Base-by-base conservation (phyloP, 2,329 filamentous ascomycete species). In the Cordyceps militaris region DNA sequence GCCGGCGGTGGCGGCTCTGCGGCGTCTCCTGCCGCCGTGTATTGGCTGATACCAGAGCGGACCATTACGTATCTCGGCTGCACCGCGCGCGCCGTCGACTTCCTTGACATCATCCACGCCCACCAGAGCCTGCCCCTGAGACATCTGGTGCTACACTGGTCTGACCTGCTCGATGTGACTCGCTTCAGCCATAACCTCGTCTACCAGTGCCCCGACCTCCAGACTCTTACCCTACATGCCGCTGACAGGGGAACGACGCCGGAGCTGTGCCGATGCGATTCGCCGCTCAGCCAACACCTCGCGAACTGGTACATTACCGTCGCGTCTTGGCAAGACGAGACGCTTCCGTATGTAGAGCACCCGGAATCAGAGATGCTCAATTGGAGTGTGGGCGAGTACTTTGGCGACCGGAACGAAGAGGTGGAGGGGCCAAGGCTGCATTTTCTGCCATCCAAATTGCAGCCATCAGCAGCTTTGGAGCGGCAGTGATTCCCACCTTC, bases 41-140 rank as follows among this genome's bases (percentile, higher is more conserved):
- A 58, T 49, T 58, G 56, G 56, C 42, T 58, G 49, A 47, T 53
- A 32, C 56, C 56, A 16, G 49, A 58, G 4, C 48, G 32, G 5
- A 58, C 56, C 23, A 34, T 58, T 21, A 21, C 54, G 2, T 58
- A 58, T 19, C 34, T 58, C 43, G 49, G 56, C 14, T 58, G 56
- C 36, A 46, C 49, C 24, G 21, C 49, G n/a, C 56, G 56, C n/a
- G 56, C 56, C 28, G 54, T 36, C 32, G 56, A 58, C 42, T 58
- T 58, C 23, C 23, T 58, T 32, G 56, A 58, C 14, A 47, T 58
- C 9, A 30, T 42, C 19, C 56, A 54, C 21, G 56, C 56, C 21
- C 50, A 58, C 34, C 19, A 53, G 19, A 52, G 32, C 8, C 32
- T 58, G 32, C 32, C 49, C 14, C 26, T 58, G 23, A 21, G 48